A percentile compares a stretch with the other conserved stretches of the same genome.
These are phyloP conservation scores for Geotrichum klebahnii DNA, from an alignment of 1,139 yeast genomes.

Conservation along the genomic window DNA sequence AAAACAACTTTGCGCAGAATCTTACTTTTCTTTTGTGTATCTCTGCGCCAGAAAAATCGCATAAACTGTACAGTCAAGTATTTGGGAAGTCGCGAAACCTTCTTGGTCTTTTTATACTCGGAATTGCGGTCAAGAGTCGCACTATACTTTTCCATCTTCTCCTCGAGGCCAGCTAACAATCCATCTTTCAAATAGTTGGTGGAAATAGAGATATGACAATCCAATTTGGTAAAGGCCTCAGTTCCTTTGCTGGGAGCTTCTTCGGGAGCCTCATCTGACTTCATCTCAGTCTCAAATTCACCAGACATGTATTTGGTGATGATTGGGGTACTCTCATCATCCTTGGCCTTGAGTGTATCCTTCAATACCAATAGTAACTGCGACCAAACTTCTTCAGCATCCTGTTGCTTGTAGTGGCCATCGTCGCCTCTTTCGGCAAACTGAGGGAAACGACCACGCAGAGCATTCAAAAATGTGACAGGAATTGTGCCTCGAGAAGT, in stretches of 20 bases:
- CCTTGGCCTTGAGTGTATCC: slow-evolving; percentile 24
- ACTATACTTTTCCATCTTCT: slow-evolving; percentile 71
- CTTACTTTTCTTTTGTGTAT: slow-evolving; percentile 84
- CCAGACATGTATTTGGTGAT: slow-evolving; percentile 61
- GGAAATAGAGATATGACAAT: slow-evolving; percentile 80
- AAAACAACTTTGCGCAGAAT: slow-evolving; percentile 89
- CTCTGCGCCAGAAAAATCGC: slow-evolving; percentile 93
- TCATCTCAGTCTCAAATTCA: slow-evolving; percentile 57
- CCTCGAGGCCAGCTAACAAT: slow-evolving; percentile 66
- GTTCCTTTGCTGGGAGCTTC: slow-evolving; percentile 48
- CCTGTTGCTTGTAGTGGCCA: slow-evolving; percentile 88
- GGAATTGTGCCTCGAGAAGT: slow-evolving; percentile 46
- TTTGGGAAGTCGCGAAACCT: slow-evolving; percentile 77
- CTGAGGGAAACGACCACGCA: slow-evolving; percentile 62
- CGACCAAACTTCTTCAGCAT: slow-evolving; percentile 94
- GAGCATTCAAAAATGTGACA: slow-evolving; percentile 51
- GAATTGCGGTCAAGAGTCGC: slow-evolving; percentile 68
- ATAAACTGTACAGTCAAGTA: slow-evolving; percentile 87
- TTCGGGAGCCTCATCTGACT: slow-evolving; percentile 54
- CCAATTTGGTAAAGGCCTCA: slow-evolving; percentile 65
- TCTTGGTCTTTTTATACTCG: slow-evolving; percentile 61
- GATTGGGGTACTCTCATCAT: slow-evolving; percentile 30
- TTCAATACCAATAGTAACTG: slow-evolving; percentile 61
- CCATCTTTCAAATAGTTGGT: slow-evolving; percentile 92
- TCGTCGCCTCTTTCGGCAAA: slow-evolving; percentile 67